Conservation (phyloP, 208 protist genomes). For the Chromosphaera perkinsii region DNA sequence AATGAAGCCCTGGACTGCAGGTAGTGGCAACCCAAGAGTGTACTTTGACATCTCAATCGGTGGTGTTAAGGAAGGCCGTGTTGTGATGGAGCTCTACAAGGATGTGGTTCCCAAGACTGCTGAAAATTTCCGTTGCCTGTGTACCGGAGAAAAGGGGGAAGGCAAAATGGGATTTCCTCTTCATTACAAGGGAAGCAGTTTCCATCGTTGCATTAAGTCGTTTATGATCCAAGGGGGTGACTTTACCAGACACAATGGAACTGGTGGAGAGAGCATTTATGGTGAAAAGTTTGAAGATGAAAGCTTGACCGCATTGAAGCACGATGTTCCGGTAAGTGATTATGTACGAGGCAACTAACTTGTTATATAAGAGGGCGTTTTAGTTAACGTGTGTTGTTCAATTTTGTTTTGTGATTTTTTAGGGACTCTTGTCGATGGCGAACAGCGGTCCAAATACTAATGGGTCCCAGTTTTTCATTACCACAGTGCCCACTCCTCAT, state of each 20-base stretch:
- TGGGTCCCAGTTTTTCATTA: conserved; percentile 68
- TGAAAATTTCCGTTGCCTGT: conserved; percentile 53
- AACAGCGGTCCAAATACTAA: conserved; percentile 96
- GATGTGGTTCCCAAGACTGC: conserved; percentile 48
- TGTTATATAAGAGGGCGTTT: too few relatives aligned
- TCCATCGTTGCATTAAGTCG: neutral
- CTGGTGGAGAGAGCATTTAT: conserved; percentile 92
- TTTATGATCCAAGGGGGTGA: conserved; percentile 58
- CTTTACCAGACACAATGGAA: conserved; percentile 82
- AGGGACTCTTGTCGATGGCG: conserved; percentile 95
- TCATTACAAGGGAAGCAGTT: conserved; percentile 77
- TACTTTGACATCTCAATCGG: conserved; percentile 39
- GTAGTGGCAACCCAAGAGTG: too few relatives aligned
- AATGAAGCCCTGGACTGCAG: too few relatives aligned
- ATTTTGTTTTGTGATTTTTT: too few relatives aligned
- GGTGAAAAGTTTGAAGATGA: conserved; percentile 62
- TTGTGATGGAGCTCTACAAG: conserved; percentile 53
- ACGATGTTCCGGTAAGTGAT: too few relatives aligned
- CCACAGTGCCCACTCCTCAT: conserved; percentile 42
- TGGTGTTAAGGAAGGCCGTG: conserved; percentile 22
- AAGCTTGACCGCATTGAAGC: conserved; percentile 85
- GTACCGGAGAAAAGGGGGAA: conserved; percentile 76
- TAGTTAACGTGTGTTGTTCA: too few relatives aligned
- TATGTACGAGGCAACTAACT: too few relatives aligned
- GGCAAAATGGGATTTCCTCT: conserved; percentile 74